Base-by-base conservation (phyloP, 2,329 filamentous ascomycete species). In the Verticillium tricorpus region DNA sequence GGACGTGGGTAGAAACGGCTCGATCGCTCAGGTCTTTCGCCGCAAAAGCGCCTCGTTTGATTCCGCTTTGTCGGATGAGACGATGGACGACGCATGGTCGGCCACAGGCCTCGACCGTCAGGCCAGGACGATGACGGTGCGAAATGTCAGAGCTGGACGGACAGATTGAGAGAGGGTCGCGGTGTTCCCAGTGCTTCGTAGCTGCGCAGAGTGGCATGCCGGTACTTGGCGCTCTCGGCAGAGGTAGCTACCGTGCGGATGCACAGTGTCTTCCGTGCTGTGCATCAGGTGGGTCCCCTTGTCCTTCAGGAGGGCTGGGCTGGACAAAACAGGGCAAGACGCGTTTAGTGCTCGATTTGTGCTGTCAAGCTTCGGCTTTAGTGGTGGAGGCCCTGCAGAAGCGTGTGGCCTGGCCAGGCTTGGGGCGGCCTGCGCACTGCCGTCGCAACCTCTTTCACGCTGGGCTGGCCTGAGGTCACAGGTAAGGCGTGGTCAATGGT, bases 331-430 rank as follows among this genome's bases (percentile, higher is more conserved):
- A 40, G 37, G 37, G 17, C 37, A 8, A 28, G 45, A 52, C 12
- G 45, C 37, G 57, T 34, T 58, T 58, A 58, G 57, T 58, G 57
- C 57, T 58, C 37, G 37, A 40, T 58, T 58, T 58, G 57, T 58
- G 57, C 14, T 50, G 57, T 50, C 57, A 58, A 58, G 57, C 57
- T 58, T 58, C 32, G 45, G n/a, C 19, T 19, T 52, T 22, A 22
- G 19, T 52, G n/a, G 45, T 52, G 45, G 45, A 52, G n/a, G 45
- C 45, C 45, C 45, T 39, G 58, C 25, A 35, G 32, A 60, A 65
- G 56, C 62, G 58, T 17, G 62, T 35, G 22, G 32, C 55, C 62
- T 56, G 39, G 62, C 55, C 60, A 62, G 60, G 63, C 60, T 60
- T 64, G 39, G n/a, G 34, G 45, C 45, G 12, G 45, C 45, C n/a